Evolutionary conservation across 306 rosid genomes (phyloP), one percentile per base, ranked within the genome.

Genomic region (Myrica gale): DNA sequence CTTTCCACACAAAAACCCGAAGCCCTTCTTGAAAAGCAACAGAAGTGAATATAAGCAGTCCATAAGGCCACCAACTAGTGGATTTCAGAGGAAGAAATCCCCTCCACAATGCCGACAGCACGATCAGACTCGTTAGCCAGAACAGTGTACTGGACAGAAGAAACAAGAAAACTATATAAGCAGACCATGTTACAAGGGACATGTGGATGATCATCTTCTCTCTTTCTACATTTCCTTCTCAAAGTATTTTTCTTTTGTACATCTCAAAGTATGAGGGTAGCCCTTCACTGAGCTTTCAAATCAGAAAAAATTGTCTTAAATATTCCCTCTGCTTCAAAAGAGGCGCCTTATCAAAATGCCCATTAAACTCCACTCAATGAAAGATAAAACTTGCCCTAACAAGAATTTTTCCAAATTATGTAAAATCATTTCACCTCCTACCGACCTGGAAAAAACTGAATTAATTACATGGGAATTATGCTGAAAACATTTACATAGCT

Each of bases 21-120:
- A 94, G 96, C 12, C 65, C 96, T 89, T 94, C 98, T 89, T 94
- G 98, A 68, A 94, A 91, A 53, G 88, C 85, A 78, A 94, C 90
- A 0, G 96, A 91, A 0, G 98, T 85, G 73, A 90, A 53, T 62
- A 94, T 73, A 66, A 94, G 95, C 7, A 89, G 48, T 26, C 80
- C 88, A 69, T 87, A 91, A 9, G 97, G 97, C 97, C 97, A 94
- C 87, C 87, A 88, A 44, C 87, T 1, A 0, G 86, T 55, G 37
- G 90, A 58, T 19, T 81, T 84, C 37, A 94, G 81, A 4, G 98
- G 97, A 75, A 94, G 88, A 80, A 94, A 91, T 7, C 81, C 89
- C 75, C 98, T 90, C 98, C 98, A 94, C 50, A 94, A 52, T 58
- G 85, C 97, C 73, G 98, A 89, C 71, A 94, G 78, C 77, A 89